phyloP scores from a whole-genome alignment of 2,329 filamentous ascomycete species.

The Xylariaceae sp. region DNA sequence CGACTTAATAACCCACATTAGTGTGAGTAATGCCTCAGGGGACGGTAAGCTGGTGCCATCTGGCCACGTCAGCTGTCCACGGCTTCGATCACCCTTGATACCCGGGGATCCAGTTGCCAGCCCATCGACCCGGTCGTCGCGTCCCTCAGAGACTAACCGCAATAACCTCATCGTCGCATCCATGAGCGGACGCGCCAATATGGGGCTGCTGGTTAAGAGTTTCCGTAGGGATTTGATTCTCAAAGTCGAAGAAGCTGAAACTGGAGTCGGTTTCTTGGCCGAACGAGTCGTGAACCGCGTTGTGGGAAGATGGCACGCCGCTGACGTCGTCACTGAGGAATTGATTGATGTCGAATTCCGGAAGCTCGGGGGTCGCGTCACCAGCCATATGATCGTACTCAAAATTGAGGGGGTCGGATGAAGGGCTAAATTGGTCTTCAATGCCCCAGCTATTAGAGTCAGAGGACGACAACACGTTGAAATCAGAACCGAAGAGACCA shows the following conservation, averaged over 20 bases:
- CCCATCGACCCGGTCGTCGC: conserved; percentile 42
- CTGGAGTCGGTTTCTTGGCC: conserved; percentile 49
- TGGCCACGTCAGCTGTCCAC: conserved; percentile 33
- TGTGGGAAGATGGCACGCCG: conserved; percentile 42
- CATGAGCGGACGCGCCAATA: conserved; percentile 65
- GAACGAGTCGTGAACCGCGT: conserved; percentile 45
- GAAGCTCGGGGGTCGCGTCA: conserved; percentile 49
- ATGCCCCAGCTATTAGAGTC: conserved; percentile 69
- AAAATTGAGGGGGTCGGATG: conserved; percentile 61
- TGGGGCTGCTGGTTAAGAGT: conserved; percentile 68
- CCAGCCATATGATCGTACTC: conserved; percentile 62
- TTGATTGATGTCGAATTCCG: conserved; percentile 41
- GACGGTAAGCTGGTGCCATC: conserved; percentile 35
- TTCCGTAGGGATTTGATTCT: conserved; percentile 57
- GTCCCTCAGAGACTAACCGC: conserved; percentile 62
- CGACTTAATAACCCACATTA: conserved; percentile 34
- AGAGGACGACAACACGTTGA: conserved; percentile 63
- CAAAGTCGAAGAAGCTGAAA: conserved; percentile 51
- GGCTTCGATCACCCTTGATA: conserved; percentile 35
- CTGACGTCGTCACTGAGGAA: conserved; percentile 51
- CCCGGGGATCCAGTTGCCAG: conserved; percentile 33
- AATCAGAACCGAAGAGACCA: conserved; percentile 64
- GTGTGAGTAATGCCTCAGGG: conserved; percentile 34
- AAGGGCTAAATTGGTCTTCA: conserved; percentile 72
- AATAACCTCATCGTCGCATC: conserved; percentile 70